Percentiles rank a stretch among this genome's conserved stretches.
Evolutionary conservation across 2,329 filamentous ascomycete species (phyloP).

Genomic region (Aspergillus eucalypticola): DNA sequence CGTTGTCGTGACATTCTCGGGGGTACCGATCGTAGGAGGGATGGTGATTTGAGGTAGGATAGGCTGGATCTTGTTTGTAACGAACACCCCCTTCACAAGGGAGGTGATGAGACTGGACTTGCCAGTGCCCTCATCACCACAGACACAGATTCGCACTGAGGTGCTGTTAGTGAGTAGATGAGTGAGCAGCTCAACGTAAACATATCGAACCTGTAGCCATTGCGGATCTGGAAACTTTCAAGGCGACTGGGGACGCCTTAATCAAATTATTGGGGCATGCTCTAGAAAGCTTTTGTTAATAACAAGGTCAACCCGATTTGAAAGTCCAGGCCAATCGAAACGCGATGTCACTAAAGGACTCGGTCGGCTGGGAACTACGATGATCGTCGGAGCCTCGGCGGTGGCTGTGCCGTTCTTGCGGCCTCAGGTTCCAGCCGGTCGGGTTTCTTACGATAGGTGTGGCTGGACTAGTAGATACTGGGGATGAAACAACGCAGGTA

Average conservation of each 20-base stretch:
- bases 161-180: conserved; percentile 4
- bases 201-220: conserved; percentile 29
- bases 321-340: neutral
- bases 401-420: conserved; percentile 20
- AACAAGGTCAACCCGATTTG: neutral
- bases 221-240: neutral
- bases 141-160: conserved; percentile 87
- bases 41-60: conserved; percentile 95
- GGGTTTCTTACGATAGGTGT: neutral
- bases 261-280: conserved; percentile 19
- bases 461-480: neutral
- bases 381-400: conserved; percentile 20
- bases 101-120: conserved; percentile 93
- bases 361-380: neutral
- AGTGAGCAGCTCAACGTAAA: neutral
- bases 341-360: neutral
- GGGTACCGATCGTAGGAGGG: conserved; percentile 86
- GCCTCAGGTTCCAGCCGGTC: conserved; percentile 19
- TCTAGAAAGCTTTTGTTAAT: neutral
- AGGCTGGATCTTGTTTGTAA: conserved; percentile 91
- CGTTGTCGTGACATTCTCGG: conserved; percentile 94
- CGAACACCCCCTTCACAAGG: conserved; percentile 95
- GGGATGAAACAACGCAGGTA: neutral
- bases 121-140: conserved; percentile 92
- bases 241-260: conserved; percentile 6